phyloP scores from a whole-genome alignment of 805 yeast genomes.

The Wickerhamiella musiphila region DNA sequence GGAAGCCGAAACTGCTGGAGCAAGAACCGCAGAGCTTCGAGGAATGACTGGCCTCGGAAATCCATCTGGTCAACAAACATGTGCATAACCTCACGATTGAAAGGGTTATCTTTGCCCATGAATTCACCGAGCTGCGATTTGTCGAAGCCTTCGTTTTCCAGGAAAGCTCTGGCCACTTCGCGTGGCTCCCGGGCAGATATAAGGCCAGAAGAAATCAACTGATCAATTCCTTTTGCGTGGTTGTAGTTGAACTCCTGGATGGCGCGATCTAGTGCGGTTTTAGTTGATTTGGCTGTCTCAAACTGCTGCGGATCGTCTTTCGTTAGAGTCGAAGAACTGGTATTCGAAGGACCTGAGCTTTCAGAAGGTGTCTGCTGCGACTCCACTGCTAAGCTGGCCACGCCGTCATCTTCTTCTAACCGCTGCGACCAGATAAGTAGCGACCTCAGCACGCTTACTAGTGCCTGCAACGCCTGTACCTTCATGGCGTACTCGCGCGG shows the following conservation, averaged over 20 bases:
- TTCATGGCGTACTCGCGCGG: constrained; percentile 77
- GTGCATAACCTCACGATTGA: constrained; percentile 72
- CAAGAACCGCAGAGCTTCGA: constrained; percentile 70
- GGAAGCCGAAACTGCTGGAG: constrained; percentile 85
- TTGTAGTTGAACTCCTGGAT: constrained; percentile 65
- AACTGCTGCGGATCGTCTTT: constrained; percentile 66
- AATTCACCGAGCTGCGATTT: constrained; percentile 78
- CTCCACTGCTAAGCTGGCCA: background rate
- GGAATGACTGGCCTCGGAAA: constrained; percentile 49
- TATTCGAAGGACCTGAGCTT: background rate
- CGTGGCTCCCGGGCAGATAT: constrained; percentile 40
- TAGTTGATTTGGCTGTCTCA: constrained; percentile 66
- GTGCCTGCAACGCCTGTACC: constrained; percentile 59
- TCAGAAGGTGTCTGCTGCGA: background rate
- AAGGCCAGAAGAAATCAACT: constrained; percentile 45
- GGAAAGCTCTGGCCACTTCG: constrained; percentile 58
- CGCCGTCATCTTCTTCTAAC: constrained; percentile 11
- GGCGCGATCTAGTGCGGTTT: constrained; percentile 65
- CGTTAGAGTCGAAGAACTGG: background rate
- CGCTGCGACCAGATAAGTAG: constrained; percentile 77
- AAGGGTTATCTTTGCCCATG: constrained; percentile 74
- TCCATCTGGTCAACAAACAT: constrained; percentile 81
- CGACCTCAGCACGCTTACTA: constrained; percentile 69
- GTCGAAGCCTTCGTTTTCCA: constrained; percentile 56
- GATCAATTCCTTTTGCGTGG: constrained; percentile 63